Percentiles rank a stretch among this genome's conserved stretches.
Conservation (phyloP, 2,329 filamentous ascomycete genomes). For the Hirsutella rhossiliensis region DNA sequence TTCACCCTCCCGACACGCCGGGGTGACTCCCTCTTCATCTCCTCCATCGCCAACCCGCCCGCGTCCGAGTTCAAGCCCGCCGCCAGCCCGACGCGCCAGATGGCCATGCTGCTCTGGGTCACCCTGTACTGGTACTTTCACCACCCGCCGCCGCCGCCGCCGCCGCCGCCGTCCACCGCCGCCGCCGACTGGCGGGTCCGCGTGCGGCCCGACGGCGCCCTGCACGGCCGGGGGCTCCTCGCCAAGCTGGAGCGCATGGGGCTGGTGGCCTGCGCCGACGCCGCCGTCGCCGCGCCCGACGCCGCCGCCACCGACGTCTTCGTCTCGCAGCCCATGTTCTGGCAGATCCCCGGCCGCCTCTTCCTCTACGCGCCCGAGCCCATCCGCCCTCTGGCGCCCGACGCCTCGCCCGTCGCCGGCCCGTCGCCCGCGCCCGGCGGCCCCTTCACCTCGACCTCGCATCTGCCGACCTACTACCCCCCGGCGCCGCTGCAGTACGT, state of each 20-base stretch:
- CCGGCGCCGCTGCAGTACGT: slow-evolving; percentile 73
- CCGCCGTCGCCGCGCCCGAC: slow-evolving; percentile 50
- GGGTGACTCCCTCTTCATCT: slow-evolving; percentile 79
- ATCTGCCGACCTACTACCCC: slow-evolving; percentile 84
- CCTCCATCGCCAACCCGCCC: slow-evolving; percentile 76
- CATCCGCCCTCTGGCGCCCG: slow-evolving; percentile 9
- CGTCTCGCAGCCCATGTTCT: slow-evolving; percentile 69
- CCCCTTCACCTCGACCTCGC: slow-evolving; percentile 71
- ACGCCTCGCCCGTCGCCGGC: neutral
- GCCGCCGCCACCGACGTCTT: slow-evolving; percentile 82
- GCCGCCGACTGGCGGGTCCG: slow-evolving; percentile 82
- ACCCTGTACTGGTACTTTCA: slow-evolving; percentile 98
- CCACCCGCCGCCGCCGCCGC: slow-evolving; percentile 52
- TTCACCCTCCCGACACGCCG: slow-evolving; percentile 65
- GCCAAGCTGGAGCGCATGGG: slow-evolving; percentile 93
- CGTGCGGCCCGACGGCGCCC: slow-evolving; percentile 77
- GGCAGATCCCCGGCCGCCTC: slow-evolving; percentile 78
- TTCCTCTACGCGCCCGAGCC: slow-evolving; percentile 63
- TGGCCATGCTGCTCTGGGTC: slow-evolving; percentile 94
- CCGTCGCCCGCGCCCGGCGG: slow-evolving; percentile 28
- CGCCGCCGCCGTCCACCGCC: slow-evolving; percentile 29
- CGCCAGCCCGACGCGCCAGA: slow-evolving; percentile 72
- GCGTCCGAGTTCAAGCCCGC: slow-evolving; percentile 69
- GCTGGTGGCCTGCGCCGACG: slow-evolving; percentile 64
- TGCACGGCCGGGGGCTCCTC: slow-evolving; percentile 70